These are phyloP conservation scores for Neurospora sp. DNA, from an alignment of 495 filamentous ascomycete species.

Conservation along the genomic window DNA sequence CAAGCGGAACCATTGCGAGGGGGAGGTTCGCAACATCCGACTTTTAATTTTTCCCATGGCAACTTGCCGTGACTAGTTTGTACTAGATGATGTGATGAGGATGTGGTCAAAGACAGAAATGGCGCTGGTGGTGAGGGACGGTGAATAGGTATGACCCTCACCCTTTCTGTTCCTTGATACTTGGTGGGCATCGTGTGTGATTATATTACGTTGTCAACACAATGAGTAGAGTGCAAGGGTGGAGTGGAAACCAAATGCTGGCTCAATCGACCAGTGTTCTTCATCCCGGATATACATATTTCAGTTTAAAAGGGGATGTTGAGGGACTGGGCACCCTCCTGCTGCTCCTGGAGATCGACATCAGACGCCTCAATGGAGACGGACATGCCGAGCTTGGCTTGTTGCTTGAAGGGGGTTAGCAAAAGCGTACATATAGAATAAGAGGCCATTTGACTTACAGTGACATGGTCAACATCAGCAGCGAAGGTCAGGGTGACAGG, in stretches of 20 bases:
- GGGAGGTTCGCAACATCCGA: neutral
- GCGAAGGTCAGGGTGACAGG: constrained; percentile 87
- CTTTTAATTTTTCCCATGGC: neutral
- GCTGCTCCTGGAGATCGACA: constrained; percentile 87
- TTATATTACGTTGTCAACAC: constrained; percentile 18
- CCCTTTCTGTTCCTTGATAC: constrained; percentile 1
- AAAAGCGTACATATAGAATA: neutral
- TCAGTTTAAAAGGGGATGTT: constrained; percentile 47
- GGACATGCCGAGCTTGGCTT: constrained; percentile 86
- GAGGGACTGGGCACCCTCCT: constrained; percentile 50
- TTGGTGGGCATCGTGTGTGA: constrained; percentile 5
- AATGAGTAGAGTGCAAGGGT: constrained; percentile 14
- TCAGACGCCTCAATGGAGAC: constrained; percentile 85
- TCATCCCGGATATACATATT: constrained; percentile 1
- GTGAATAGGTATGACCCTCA: neutral
- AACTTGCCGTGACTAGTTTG: neutral
- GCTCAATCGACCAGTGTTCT: neutral
- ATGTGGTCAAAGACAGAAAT: neutral
- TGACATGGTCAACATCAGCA: constrained; percentile 92
- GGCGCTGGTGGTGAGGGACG: neutral
- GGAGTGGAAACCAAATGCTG: neutral
- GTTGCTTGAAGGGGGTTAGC: constrained; percentile 53
- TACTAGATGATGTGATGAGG: neutral
- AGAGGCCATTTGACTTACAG: constrained; percentile 49
- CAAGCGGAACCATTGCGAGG: neutral